Evolutionary conservation across 441 rosid species (phyloP), one percentile per base, ranked within the genome.

Genomic region (Gossypium lobatum): DNA sequence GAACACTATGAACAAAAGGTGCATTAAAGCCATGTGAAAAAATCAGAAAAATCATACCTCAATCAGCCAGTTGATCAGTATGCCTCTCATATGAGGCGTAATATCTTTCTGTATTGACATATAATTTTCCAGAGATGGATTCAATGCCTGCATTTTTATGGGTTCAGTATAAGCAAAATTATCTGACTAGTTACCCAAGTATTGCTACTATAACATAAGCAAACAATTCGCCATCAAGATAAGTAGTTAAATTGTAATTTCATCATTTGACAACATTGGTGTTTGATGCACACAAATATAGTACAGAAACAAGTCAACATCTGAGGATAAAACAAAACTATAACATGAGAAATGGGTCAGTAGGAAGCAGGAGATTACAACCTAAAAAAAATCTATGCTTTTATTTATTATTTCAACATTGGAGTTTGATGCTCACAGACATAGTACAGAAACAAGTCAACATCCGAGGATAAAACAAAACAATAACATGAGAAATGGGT

Each of bases 61-160:
- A 79, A 93, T 81, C 64, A 95, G 89, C 98, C 98, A 95, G 83
- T 95, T 95, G 85, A 95, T 80, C 85, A 95, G 80, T 74, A 95
- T 86, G 80, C 93, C 92, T 78, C 98, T 90, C 85, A 91, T 91
- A 60, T 73, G 82, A 78, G 96, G 90, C 48, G 89, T 84, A 78
- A 89, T 81, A 46, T 88, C 90, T 45, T 82, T 69, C 73, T 88
- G 95, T 73, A 77, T 76, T 66, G 87, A 82, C 89, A 91, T 76
- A 80, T 93, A 90, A 82, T 82, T 77, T 70, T 75, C 91, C 76
- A 79, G 50, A 65, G 86, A 77, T 72, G 87, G 80, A 80, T 79
- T 79, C 46, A 88, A 78, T 42, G 84, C 90, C 99, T 95, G 86
- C 81, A 84, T 18, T 75, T 23, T 55, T 5, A 20, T 21, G 14